Evolutionary conservation across 2,329 filamentous ascomycete species (phyloP).

Genomic region (Aquanectria penicillioides): DNA sequence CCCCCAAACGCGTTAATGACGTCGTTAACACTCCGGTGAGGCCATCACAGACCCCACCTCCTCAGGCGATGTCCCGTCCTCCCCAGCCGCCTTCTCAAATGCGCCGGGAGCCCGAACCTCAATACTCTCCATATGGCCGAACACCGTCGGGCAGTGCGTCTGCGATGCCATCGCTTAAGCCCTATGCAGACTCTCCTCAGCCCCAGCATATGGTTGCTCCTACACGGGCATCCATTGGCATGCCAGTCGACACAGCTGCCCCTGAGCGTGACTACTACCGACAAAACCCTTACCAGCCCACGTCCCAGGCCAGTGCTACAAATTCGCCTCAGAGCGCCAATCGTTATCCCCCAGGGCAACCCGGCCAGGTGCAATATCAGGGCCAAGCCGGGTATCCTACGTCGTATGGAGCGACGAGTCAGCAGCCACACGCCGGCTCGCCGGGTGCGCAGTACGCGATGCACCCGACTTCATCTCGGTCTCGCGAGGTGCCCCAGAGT

Average conservation of each 20-base stretch:
- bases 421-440: slow-evolving; percentile 56
- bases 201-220: slow-evolving; percentile 54
- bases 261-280: slow-evolving; percentile 62
- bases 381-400: slow-evolving; percentile 56
- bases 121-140: slow-evolving; percentile 58
- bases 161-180: slow-evolving; percentile 66
- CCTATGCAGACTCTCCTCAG: slow-evolving; percentile 61
- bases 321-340: slow-evolving; percentile 59
- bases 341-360: slow-evolving; percentile 56
- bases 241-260: slow-evolving; percentile 47
- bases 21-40: slow-evolving; percentile 51
- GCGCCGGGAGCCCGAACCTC: slow-evolving; percentile 61
- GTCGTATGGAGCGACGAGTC: slow-evolving; percentile 49
- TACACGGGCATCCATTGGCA: slow-evolving; percentile 56
- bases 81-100: slow-evolving; percentile 53
- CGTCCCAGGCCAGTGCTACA: slow-evolving; percentile 49
- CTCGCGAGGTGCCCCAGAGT: slow-evolving; percentile 53
- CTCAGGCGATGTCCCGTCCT: slow-evolving; percentile 55
- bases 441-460: slow-evolving; percentile 65
- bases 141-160: slow-evolving; percentile 49
- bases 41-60: slow-evolving; percentile 63
- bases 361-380: slow-evolving; percentile 53
- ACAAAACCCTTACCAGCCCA: slow-evolving; percentile 48
- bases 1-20: slow-evolving; percentile 63
- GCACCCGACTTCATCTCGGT: slow-evolving; percentile 56